Conservation (phyloP, 495 filamentous ascomycete genomes). For the Margaritispora aquatica region DNA sequence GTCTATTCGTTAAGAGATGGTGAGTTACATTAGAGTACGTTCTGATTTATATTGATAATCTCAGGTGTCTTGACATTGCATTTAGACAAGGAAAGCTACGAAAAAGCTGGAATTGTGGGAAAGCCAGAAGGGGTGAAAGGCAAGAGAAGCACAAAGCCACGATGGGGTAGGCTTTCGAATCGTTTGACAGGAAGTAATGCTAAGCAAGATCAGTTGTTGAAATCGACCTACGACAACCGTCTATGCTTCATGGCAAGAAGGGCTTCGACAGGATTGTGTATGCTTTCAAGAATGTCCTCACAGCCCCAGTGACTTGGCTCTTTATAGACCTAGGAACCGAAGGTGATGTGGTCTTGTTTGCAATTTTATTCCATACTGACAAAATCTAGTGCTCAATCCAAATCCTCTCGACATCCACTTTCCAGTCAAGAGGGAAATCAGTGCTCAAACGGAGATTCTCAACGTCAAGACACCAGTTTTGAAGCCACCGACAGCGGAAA, state of each 20-base stretch:
- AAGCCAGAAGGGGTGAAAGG: conserved; percentile 56
- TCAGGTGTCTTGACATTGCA: conserved; percentile 70
- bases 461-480: conserved; percentile 44
- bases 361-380: conserved; percentile 5
- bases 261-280: conserved; percentile 81
- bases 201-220: conserved; percentile 57
- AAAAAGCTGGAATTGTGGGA: conserved; percentile 76
- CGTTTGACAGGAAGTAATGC: background rate
- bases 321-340: conserved; percentile 55
- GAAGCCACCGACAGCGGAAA: conserved; percentile 31
- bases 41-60: conserved; percentile 11
- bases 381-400: conserved; percentile 31
- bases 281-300: conserved; percentile 78
- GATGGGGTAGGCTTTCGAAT: conserved; percentile 36
- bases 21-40: conserved; percentile 22
- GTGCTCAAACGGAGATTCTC: conserved; percentile 27
- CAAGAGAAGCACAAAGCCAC: conserved; percentile 42
- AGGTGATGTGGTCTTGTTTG: conserved; percentile 28
- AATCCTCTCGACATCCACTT: conserved; percentile 48
- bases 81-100: conserved; percentile 78
- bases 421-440: conserved; percentile 42
- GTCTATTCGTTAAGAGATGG: conserved; percentile 70
- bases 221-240: conserved; percentile 68
- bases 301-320: conserved; percentile 67
- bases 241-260: conserved; percentile 88